Evolutionary conservation across 306 rosid genomes (phyloP).

Genomic region (Luffa acutangula): DNA sequence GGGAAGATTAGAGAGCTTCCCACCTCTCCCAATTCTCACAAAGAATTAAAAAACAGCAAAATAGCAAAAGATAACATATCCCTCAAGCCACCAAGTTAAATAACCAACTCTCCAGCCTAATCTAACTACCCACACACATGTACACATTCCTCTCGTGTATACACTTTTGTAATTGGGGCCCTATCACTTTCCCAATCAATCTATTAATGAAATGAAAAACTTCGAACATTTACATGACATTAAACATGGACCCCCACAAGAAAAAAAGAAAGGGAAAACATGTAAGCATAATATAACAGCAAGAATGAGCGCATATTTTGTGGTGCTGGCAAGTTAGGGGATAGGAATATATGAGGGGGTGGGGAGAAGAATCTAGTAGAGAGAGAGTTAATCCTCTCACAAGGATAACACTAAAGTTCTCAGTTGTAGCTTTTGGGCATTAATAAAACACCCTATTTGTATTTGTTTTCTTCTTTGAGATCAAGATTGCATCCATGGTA

Average conservation of each 20-base stretch:
- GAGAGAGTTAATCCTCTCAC: background rate
- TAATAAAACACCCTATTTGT: background rate
- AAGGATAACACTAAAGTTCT: background rate
- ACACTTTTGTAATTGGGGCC: no score
- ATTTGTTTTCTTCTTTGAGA: background rate
- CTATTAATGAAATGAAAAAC: no score
- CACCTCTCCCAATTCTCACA: no score
- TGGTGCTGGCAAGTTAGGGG: background rate
- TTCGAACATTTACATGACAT: no score
- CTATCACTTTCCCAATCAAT: background rate
- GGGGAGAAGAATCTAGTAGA: background rate
- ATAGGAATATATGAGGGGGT: background rate
- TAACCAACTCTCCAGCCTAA: no score
- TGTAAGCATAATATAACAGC: background rate
- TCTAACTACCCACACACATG: no score
- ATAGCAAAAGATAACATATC: no score
- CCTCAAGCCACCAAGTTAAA: no score
- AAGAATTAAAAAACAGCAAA: no score
- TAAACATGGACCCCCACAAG: background rate
- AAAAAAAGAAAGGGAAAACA: background rate
- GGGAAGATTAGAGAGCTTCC: no score
- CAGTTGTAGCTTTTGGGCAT: background rate
- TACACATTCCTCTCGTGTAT: no score
- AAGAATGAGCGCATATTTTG: background rate
- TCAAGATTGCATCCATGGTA: background rate